Evolutionary conservation across 148 eudicot genomes (phyloP).

Genomic region (Cornus kousa): DNA sequence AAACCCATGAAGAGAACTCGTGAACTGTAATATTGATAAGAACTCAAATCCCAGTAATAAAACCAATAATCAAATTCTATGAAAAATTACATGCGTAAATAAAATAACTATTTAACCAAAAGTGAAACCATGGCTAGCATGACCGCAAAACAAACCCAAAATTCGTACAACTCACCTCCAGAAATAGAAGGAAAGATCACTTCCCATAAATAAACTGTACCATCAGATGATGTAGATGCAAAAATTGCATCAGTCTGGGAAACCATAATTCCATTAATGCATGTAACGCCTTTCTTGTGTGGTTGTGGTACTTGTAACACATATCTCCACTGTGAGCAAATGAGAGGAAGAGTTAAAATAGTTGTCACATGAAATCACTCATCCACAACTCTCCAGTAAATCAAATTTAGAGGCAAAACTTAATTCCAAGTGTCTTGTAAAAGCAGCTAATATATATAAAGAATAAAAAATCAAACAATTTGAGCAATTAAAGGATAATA

Average conservation of each 20-base stretch:
- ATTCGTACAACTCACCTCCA: slow-evolving; percentile 47
- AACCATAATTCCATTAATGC: slow-evolving; percentile 71
- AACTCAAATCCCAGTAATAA: background rate
- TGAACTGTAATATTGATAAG: background rate
- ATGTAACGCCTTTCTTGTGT: slow-evolving; percentile 97
- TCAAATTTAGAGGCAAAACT: background rate
- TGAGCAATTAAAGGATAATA: too few relatives aligned
- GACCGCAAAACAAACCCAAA: background rate
- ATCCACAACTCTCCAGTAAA: slow-evolving; percentile 1
- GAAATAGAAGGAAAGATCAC: slow-evolving; percentile 48
- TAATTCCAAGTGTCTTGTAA: background rate
- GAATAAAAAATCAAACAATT: too few relatives aligned
- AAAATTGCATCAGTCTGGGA: slow-evolving; percentile 66
- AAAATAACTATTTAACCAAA: background rate
- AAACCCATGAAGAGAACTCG: background rate
- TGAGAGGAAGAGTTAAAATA: background rate
- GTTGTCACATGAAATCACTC: background rate
- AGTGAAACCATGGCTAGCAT: background rate
- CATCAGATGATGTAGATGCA: slow-evolving; percentile 91
- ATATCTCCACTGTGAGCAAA: slow-evolving; percentile 67
- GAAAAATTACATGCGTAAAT: background rate
- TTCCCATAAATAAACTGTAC: slow-evolving; percentile 72
- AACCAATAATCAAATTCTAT: background rate
- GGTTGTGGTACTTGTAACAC: slow-evolving; percentile 60
- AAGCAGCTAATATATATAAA: too few relatives aligned